A percentile compares a stretch with the other conserved stretches of the same genome.
These are phyloP conservation scores for Trichophyton equinum DNA, from an alignment of 2,329 filamentous ascomycete genomes.

Conservation along the genomic window DNA sequence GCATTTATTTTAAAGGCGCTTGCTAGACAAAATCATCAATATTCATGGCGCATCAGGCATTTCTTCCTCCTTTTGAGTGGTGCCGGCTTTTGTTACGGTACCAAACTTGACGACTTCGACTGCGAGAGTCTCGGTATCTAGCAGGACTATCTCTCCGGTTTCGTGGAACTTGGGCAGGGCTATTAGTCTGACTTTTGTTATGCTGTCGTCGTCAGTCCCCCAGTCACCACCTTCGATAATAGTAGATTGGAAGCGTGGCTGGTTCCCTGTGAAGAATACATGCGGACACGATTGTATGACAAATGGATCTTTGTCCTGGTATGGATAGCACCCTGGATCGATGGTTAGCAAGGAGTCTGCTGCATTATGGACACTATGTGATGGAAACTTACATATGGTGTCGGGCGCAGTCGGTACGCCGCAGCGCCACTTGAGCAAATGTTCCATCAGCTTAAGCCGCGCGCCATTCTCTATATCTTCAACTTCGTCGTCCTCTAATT, in stretches of 20 bases:
- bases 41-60: neutral
- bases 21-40: neutral
- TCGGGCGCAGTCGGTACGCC: conserved; percentile 90
- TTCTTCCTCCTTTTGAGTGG: neutral
- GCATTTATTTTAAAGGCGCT: neutral
- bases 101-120: conserved; percentile 55
- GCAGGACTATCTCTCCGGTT: conserved; percentile 65
- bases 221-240: conserved; percentile 41
- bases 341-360: neutral
- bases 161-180: conserved; percentile 69
- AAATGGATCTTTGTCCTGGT: conserved; percentile 86
- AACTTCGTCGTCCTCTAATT: conserved; percentile 17
- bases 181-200: conserved; percentile 56
- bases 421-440: conserved; percentile 83
- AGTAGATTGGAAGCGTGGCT: conserved; percentile 63
- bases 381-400: conserved; percentile 61
- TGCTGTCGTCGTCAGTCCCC: conserved; percentile 25
- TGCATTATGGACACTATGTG: neutral
- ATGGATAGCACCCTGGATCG: conserved; percentile 74
- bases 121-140: conserved; percentile 77
- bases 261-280: conserved; percentile 79
- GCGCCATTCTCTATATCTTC: conserved; percentile 46
- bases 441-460: conserved; percentile 80
- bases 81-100: neutral
- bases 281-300: conserved; percentile 77